These are phyloP conservation scores for Papiliotrema fonsecae DNA, from an alignment of 1,284 basidiomycete genomes.

Conservation along the genomic window DNA sequence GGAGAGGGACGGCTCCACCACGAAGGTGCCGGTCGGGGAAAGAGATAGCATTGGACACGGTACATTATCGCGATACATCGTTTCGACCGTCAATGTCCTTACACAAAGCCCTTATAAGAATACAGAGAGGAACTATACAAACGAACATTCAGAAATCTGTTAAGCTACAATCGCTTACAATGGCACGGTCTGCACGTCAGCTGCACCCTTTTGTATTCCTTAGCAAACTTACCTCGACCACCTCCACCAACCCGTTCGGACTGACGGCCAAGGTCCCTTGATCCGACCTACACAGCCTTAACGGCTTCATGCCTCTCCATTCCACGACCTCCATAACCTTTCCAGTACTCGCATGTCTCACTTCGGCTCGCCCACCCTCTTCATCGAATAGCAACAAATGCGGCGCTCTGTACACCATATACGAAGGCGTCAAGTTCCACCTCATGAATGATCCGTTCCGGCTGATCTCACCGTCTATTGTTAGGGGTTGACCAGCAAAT, in stretches of 20 bases:
- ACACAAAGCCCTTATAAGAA: too few species aligned
- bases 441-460: constrained; percentile 22
- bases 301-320: constrained; percentile 22
- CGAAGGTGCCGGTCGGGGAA: too few species aligned
- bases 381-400: constrained; percentile 34
- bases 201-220: too few species aligned
- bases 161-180: too few species aligned
- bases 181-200: background rate
- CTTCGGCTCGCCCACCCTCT: constrained; percentile 19
- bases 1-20: too few species aligned
- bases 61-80: too few species aligned
- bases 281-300: constrained; percentile 12
- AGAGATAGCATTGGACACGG: too few species aligned
- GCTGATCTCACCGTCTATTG: constrained; percentile 30
- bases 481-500: background rate
- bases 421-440: constrained; percentile 33
- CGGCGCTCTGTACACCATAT: constrained; percentile 23
- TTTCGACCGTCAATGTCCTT: too few species aligned
- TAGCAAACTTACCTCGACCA: constrained; percentile 29
- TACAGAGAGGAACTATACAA: too few species aligned
- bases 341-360: constrained; percentile 24
- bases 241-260: constrained; percentile 21
- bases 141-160: too few species aligned
- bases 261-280: constrained; percentile 20
- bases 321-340: constrained; percentile 33